Percentiles rank a stretch among this genome's conserved stretches.
Conservation (phyloP, 1,284 basidiomycete species). For the Ustilago nuda region DNA sequence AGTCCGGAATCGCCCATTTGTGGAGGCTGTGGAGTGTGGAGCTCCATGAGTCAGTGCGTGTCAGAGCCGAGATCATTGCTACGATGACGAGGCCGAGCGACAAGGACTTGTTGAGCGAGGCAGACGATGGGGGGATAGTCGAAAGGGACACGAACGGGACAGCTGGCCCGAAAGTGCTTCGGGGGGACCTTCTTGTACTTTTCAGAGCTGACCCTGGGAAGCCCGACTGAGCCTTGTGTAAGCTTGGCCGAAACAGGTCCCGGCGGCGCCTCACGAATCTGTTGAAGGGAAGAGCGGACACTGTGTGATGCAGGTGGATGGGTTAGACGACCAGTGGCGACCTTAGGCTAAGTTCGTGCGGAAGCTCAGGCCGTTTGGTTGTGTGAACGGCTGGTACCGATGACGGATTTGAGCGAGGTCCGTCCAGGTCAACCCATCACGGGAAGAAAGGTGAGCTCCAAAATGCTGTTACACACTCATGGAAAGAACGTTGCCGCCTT, state of each 20-base stretch:
- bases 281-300: not conserved
- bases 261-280: not conserved
- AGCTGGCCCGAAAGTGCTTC: no score
- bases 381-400: not conserved
- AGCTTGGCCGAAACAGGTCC: not conserved
- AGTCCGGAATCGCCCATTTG: conserved; percentile 33
- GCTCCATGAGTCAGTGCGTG: not conserved
- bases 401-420: not conserved
- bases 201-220: not conserved
- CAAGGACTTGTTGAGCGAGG: not conserved
- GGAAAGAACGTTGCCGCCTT: not conserved
- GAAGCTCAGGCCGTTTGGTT: not conserved
- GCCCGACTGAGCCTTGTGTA: not conserved
- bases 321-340: not conserved
- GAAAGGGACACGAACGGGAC: not conserved
- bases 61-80: not conserved
- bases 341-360: not conserved
- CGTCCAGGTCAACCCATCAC: not conserved
- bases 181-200: not conserved
- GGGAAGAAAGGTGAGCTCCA: not conserved
- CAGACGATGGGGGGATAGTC: not conserved
- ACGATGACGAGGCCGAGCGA: not conserved
- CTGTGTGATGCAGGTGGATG: not conserved
- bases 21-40: not conserved
- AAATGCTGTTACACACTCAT: not conserved